Evolutionary conservation across 768 basidiomycete species (phyloP).

Genomic region (Erythrobasidium yunnanense): DNA sequence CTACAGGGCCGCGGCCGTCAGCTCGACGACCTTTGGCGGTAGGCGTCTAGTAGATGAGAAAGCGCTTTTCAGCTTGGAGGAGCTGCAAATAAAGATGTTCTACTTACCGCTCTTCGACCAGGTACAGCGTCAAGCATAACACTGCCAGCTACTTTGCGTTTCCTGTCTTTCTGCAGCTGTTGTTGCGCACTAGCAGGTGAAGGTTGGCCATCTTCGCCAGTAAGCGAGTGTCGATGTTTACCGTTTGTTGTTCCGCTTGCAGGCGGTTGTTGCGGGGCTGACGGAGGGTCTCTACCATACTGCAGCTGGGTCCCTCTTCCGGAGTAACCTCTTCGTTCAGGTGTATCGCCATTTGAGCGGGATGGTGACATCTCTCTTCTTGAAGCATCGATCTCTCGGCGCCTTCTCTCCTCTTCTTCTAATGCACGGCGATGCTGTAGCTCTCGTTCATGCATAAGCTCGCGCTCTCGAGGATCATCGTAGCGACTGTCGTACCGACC

Average conservation of each 20-base stretch:
- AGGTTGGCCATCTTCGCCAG: too few species aligned
- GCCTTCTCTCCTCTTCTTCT: constrained; percentile 12
- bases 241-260: too few species aligned
- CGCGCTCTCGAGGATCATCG: background rate
- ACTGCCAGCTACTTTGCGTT: background rate
- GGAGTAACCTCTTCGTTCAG: background rate
- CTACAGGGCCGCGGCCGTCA: constrained; percentile 48
- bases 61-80: background rate
- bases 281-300: too few species aligned
- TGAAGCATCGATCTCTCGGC: constrained; percentile 3
- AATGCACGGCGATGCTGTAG: background rate
- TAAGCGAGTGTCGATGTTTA: too few species aligned
- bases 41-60: background rate
- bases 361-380: background rate
- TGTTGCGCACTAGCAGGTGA: too few species aligned
- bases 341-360: background rate
- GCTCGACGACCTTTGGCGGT: background rate
- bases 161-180: background rate
- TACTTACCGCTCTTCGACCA: background rate
- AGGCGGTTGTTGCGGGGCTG: too few species aligned
- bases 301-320: background rate
- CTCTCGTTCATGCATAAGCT: constrained; percentile 1
- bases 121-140: background rate
- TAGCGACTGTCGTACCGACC: background rate
- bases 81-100: background rate